phyloP scores from a whole-genome alignment of 306 rosid genomes.

The Cicer yamashitae region DNA sequence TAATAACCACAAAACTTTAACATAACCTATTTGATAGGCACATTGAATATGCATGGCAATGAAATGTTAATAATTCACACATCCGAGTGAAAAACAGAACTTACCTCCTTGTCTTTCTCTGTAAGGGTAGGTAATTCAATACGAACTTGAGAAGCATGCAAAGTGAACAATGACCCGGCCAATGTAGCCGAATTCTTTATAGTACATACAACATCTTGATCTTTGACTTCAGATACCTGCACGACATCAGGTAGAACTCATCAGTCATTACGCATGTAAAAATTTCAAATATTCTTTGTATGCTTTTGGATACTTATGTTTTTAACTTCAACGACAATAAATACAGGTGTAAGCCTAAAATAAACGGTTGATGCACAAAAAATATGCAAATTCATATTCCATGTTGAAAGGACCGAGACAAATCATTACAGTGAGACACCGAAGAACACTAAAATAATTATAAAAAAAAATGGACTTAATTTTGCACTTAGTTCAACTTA shows the following conservation, averaged over 20 bases:
- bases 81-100: slow-evolving; percentile 24
- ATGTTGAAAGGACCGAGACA: slow-evolving; percentile 34
- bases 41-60: neutral
- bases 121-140: slow-evolving; percentile 93
- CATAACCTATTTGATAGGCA: slow-evolving; percentile 6
- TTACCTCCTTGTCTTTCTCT: slow-evolving; percentile 84
- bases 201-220: slow-evolving; percentile 78
- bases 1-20: slow-evolving; percentile 8
- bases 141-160: slow-evolving; percentile 90
- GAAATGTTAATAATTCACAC: slow-evolving; percentile 26
- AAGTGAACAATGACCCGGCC: slow-evolving; percentile 89
- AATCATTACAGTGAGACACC: slow-evolving; percentile 30
- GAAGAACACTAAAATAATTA: slow-evolving; percentile 15
- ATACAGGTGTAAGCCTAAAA: neutral
- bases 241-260: slow-evolving; percentile 39
- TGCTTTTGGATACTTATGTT: slow-evolving; percentile 32
- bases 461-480: neutral
- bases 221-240: slow-evolving; percentile 88
- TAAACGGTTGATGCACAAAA: neutral
- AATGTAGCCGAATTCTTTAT: slow-evolving; percentile 90
- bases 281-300: slow-evolving; percentile 11
- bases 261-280: slow-evolving; percentile 44
- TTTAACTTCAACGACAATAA: slow-evolving; percentile 3
- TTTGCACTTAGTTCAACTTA: slow-evolving; percentile 11
- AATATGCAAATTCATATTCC: slow-evolving; percentile 12